Percentiles rank a stretch among this genome's conserved stretches.
Evolutionary conservation across 768 basidiomycete species (phyloP).

Genomic region (Sutorius australiensis): DNA sequence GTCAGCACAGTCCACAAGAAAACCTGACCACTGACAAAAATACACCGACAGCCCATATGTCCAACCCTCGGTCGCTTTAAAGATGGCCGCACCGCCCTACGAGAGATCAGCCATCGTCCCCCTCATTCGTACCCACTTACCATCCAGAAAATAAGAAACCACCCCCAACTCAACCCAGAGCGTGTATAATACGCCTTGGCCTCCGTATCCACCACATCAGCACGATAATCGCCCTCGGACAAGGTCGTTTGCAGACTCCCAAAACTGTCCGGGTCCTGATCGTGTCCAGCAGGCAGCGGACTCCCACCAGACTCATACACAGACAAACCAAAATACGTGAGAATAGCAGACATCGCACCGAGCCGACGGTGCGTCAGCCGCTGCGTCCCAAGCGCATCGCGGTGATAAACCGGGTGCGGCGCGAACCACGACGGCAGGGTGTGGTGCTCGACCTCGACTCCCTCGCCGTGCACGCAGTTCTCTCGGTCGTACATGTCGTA

Average conservation of each 20-base stretch:
- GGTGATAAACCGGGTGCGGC: conserved; percentile 20
- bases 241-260: conserved; percentile 7
- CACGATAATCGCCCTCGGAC: conserved; percentile 17
- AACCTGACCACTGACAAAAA: conserved; percentile 51
- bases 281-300: not conserved
- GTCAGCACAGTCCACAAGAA: not conserved
- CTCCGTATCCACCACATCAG: conserved; percentile 37
- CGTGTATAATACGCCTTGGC: conserved; percentile 55
- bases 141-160: conserved; percentile 80
- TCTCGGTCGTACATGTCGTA: conserved; percentile 17
- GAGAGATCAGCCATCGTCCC: not conserved
- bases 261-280: conserved; percentile 5
- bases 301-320: conserved; percentile 27
- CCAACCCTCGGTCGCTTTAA: conserved; percentile 69
- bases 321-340: conserved; percentile 50
- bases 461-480: not conserved
- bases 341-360: conserved; percentile 53
- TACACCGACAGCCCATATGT: conserved; percentile 59
- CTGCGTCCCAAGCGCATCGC: conserved; percentile 6
- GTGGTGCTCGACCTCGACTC: not conserved
- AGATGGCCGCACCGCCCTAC: conserved; percentile 67
- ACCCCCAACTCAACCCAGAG: conserved; percentile 48
- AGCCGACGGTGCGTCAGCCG: conserved; percentile 55
- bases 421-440: conserved; percentile 16
- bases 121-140: conserved; percentile 34